A percentile compares a stretch with the other conserved stretches of the same genome.
These are phyloP conservation scores for Salix koriyanagi DNA, from an alignment of 345 rosid species.

Conservation along the genomic window DNA sequence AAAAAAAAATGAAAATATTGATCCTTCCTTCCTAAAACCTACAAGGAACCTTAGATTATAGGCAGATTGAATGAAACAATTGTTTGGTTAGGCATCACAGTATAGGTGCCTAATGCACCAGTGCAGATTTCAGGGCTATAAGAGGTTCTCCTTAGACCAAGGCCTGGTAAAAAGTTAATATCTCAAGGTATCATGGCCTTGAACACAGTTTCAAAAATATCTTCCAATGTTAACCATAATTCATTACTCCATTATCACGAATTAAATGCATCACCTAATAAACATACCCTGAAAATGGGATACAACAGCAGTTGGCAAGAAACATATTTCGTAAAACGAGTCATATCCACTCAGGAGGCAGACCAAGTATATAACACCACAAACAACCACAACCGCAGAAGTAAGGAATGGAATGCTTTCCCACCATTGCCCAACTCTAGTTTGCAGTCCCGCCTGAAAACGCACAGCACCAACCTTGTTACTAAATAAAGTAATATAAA, in stretches of 20 bases:
- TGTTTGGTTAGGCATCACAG: too few species aligned
- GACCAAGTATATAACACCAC: conserved; percentile 62
- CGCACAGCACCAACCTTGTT: neutral
- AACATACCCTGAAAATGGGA: conserved; percentile 72
- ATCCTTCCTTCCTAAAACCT: neutral
- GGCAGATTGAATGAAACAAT: too few species aligned
- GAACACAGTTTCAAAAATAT: too few species aligned
- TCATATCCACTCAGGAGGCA: conserved; percentile 90
- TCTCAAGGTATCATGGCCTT: too few species aligned
- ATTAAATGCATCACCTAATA: neutral
- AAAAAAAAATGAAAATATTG: neutral
- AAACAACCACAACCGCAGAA: conserved; percentile 63
- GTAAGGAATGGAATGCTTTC: conserved; percentile 82
- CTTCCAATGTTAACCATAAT: too few species aligned
- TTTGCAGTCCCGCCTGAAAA: conserved; percentile 71
- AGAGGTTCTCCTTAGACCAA: too few species aligned
- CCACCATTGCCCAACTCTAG: conserved; percentile 84
- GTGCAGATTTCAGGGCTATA: too few species aligned
- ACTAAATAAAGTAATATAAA: neutral
- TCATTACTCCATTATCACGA: neutral
- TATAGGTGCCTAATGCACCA: too few species aligned
- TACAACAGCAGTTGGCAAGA: conserved; percentile 70
- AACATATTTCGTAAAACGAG: conserved; percentile 74
- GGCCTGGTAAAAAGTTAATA: too few species aligned
- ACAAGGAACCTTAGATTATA: too few species aligned